Base-by-base conservation (phyloP, 768 basidiomycete species). In the Leccinum ochraceum region DNA sequence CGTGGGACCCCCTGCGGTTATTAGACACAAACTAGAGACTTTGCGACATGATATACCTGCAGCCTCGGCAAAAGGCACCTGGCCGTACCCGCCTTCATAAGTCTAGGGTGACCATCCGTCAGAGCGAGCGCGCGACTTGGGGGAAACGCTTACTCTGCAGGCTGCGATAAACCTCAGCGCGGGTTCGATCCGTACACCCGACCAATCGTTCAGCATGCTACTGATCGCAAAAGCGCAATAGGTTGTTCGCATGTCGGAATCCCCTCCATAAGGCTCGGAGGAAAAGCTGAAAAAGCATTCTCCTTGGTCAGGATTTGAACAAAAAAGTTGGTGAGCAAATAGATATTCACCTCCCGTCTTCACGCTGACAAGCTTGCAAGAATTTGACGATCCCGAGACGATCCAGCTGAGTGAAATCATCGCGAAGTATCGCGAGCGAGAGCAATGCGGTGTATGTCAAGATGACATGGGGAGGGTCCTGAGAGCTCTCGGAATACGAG, bases 381-480 rank as follows among this genome's bases (percentile, higher is more conserved):
- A 96, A 89, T 20, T 66, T 70, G 14, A 86, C 63, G n/a, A 98
- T 75, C 0, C 89, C 92, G 16, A 74, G 42, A 30, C 87, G 81
- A 67, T 98, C 84, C 24, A 99, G 77, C 57, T 76, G 78, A 36
- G 82, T 74, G 67, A 95, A 89, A 65, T 92, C 87, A 68, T 97
- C 96, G n/a, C 90, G 83, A 26, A 99, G 81, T 62, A 97, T 88
- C 0, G 89, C 85, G 11, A 99, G 86, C 0, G 85, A 83, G 4
- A 97, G 76, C 11, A 99, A 71, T 0, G 95, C 93, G 1, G 94
- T 93, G 69, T 98, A 99, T 8, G 95, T 95, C 83, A 94, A 92
- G 57, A 97, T 93, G 16, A 98, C 78, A 72, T 98, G 90, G 1
- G 92, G 90, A 17, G 83, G 81, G 63, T 90, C 83, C 69, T 86